Base-by-base conservation (phyloP, 2,329 filamentous ascomycete species). In the Cytospora schulzeri region DNA sequence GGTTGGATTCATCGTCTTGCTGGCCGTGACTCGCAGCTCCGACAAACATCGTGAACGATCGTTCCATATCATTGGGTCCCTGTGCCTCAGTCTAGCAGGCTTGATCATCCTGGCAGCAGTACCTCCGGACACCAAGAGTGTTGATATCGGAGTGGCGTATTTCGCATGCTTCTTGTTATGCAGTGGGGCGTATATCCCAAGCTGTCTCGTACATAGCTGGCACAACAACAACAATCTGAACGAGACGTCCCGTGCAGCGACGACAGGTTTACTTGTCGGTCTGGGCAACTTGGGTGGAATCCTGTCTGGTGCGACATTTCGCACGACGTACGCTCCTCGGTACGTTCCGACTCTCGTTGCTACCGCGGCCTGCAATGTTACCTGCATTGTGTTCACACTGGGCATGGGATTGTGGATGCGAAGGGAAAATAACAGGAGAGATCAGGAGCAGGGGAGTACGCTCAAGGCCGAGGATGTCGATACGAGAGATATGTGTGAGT, bases 191-290 rank as follows among this genome's bases (percentile, higher is more conserved):
- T 83, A 82, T 67, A 80, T 81, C 17, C 78, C 80, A 0, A 78
- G 76, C 4, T 78, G 77, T 60, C 71, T 84, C n/a, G 76, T 83
- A 5, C 77, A 83, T 65, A 76, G 76, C 1, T 82, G 82, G 81
- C 76, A 83, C 65, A 83, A 83, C 63, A 84, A 83, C 66, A 84
- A 84, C 69, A 83, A 81, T 51, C 71, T 82, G 9, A 77, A 80
- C 28, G 81, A 85, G 71, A 83, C 78, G 52, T 76, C 74, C 0
- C 76, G 81, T 0, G 81, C 81, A 6, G 80, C 80, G 0, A 81
- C 78, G 12, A 83, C 80, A 1, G 81, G 78, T 0, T 70, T 83
- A 17, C 72, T 81, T 1, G 80, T 81, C 7, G 81, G 79, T 0
- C 69, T 84, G 9, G 80, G 80, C 0, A 84, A 84, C 64, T 65